Percentiles rank a stretch among this genome's conserved stretches.
Evolutionary conservation across 2,329 filamentous ascomycete species (phyloP).

Genomic region (Fusarium zealandicum): DNA sequence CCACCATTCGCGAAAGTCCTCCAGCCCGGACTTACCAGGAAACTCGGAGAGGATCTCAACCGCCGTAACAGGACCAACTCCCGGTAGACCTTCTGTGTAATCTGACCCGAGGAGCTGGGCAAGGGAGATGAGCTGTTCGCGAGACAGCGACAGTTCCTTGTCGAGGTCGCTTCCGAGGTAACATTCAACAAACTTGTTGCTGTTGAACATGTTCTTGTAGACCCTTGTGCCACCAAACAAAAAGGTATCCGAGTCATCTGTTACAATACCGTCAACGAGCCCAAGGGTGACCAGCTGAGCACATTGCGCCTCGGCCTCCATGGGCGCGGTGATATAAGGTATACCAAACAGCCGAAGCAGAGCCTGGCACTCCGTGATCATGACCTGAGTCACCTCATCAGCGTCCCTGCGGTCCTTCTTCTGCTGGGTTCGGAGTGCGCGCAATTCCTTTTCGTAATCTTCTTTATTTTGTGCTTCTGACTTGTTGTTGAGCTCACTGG

Average conservation of each 20-base stretch:
- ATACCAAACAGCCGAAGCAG: slow-evolving; percentile 89
- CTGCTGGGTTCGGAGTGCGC: slow-evolving; percentile 87
- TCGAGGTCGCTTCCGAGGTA: slow-evolving; percentile 86
- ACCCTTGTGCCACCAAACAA: slow-evolving; percentile 94
- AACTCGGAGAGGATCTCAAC: slow-evolving; percentile 96
- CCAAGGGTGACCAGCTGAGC: slow-evolving; percentile 86
- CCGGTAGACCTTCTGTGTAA: slow-evolving; percentile 91
- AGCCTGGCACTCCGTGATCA: slow-evolving; percentile 95
- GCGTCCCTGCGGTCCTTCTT: slow-evolving; percentile 96
- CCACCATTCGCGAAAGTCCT: slow-evolving; percentile 91
- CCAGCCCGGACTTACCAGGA: slow-evolving; percentile 64
- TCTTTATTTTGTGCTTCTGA: slow-evolving; percentile 72
- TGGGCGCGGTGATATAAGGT: slow-evolving; percentile 95
- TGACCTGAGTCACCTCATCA: slow-evolving; percentile 94
- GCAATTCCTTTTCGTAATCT: slow-evolving; percentile 87
- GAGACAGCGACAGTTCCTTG: slow-evolving; percentile 84
- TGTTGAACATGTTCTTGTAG: slow-evolving; percentile 99
- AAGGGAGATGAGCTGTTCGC: slow-evolving; percentile 86
- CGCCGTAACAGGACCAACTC: slow-evolving; percentile 92
- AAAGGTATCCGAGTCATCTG: slow-evolving; percentile 96
- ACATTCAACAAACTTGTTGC: slow-evolving; percentile 97
- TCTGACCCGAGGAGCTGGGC: slow-evolving; percentile 92
- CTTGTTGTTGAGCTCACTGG: slow-evolving; percentile 83
- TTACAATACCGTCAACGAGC: slow-evolving; percentile 96
- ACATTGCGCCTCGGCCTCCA: slow-evolving; percentile 99